Conservation (phyloP, 371 early-diverging fungal genomes). For the Sporodiniella umbellata region DNA sequence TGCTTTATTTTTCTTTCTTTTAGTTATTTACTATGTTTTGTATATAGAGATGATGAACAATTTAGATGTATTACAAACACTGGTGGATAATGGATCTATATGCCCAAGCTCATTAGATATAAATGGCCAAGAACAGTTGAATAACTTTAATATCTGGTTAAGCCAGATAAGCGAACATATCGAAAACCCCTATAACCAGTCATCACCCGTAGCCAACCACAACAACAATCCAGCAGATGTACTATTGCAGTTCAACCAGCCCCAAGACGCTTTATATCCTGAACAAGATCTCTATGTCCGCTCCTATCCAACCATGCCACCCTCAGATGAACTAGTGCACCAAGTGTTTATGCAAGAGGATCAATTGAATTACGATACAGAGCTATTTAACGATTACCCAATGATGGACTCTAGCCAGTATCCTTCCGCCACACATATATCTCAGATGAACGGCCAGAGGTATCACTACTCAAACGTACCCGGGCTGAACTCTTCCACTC, state of each 20-base stretch:
- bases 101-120: slow-evolving; percentile 11
- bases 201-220: background rate
- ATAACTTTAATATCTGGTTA: slow-evolving; percentile 15
- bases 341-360: slow-evolving; percentile 1
- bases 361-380: background rate
- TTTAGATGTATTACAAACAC: slow-evolving; percentile 15
- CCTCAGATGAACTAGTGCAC: background rate
- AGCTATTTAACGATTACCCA: slow-evolving; percentile 1
- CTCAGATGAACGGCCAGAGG: slow-evolving; percentile 10
- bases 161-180: slow-evolving; percentile 18
- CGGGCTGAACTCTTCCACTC: background rate
- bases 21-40: background rate
- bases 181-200: slow-evolving; percentile 7
- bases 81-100: slow-evolving; percentile 18
- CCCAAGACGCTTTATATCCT: slow-evolving; percentile 5
- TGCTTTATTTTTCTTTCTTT: background rate
- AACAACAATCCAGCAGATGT: slow-evolving; percentile 11
- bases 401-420: slow-evolving; percentile 7
- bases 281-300: slow-evolving; percentile 21
- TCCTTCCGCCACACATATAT: background rate
- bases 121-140: slow-evolving; percentile 15
- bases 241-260: slow-evolving; percentile 15
- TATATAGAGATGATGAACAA: slow-evolving; percentile 19
- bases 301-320: slow-evolving; percentile 11
- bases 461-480: slow-evolving; percentile 14